phyloP scores from a whole-genome alignment of 257 asterid genomes.

The Lycium barbarum region DNA sequence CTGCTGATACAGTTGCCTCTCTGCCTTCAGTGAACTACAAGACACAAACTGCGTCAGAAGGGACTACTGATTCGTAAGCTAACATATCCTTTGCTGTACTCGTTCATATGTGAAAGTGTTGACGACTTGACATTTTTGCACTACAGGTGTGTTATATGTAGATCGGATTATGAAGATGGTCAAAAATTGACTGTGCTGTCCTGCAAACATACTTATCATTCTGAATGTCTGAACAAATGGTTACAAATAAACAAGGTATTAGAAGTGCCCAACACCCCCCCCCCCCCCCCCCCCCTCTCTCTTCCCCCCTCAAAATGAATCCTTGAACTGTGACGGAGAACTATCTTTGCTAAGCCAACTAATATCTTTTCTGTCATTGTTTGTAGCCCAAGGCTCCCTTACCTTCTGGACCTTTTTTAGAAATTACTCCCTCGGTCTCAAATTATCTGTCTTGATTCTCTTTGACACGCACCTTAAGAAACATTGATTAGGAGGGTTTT shows the following conservation, averaged over 20 bases:
- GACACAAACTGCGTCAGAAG: slow-evolving; percentile 61
- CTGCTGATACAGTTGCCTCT: slow-evolving; percentile 82
- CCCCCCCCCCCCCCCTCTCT: too few relatives aligned
- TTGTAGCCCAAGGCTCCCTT: neutral
- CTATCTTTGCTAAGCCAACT: slow-evolving; percentile 21
- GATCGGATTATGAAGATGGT: slow-evolving; percentile 91
- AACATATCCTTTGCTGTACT: slow-evolving; percentile 30
- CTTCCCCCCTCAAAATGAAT: neutral
- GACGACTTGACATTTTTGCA: slow-evolving; percentile 15
- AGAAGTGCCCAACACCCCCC: neutral
- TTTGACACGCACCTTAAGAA: too few relatives aligned
- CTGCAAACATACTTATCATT: slow-evolving; percentile 86
- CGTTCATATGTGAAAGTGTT: slow-evolving; percentile 2
- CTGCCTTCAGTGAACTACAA: slow-evolving; percentile 73
- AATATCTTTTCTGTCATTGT: neutral
- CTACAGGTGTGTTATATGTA: slow-evolving; percentile 86
- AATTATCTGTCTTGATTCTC: too few relatives aligned
- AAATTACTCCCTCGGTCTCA: neutral
- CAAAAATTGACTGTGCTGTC: slow-evolving; percentile 77
- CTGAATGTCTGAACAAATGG: slow-evolving; percentile 89
- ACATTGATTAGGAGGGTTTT: too few relatives aligned
- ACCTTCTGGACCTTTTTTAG: slow-evolving; percentile 13
- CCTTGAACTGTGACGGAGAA: slow-evolving; percentile 3
- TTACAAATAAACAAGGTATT: slow-evolving; percentile 84
- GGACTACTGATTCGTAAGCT: slow-evolving; percentile 83